phyloP scores from a whole-genome alignment of 768 basidiomycete genomes.

The Suillus occidentalis region DNA sequence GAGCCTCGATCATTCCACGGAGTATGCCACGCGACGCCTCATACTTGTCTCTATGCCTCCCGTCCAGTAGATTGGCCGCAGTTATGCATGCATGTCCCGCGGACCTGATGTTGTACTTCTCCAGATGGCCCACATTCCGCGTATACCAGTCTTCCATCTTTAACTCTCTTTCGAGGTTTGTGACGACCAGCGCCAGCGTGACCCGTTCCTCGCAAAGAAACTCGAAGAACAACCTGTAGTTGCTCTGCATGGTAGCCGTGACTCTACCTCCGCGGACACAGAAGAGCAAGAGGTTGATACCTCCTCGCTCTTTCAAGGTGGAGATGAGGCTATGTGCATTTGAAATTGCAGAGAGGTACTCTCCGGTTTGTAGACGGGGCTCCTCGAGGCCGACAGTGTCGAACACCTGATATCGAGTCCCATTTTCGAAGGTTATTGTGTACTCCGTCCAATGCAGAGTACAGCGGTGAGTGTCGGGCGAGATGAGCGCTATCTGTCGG shows the following conservation, averaged over 20 bases:
- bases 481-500: slow-evolving; percentile 21
- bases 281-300: slow-evolving; percentile 43
- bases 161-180: slow-evolving; percentile 39
- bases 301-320: slow-evolving; percentile 27
- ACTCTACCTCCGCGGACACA: slow-evolving; percentile 42
- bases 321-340: slow-evolving; percentile 35
- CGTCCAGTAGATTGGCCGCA: slow-evolving; percentile 22
- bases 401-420: slow-evolving; percentile 24
- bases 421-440: slow-evolving; percentile 19
- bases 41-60: slow-evolving; percentile 34
- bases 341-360: slow-evolving; percentile 30
- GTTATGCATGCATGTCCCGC: slow-evolving; percentile 44
- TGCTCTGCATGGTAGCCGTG: slow-evolving; percentile 36
- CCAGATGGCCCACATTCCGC: slow-evolving; percentile 26
- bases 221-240: slow-evolving; percentile 42
- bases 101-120: slow-evolving; percentile 26
- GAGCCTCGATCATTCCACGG: neutral
- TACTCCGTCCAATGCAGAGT: slow-evolving; percentile 37
- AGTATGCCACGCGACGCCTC: slow-evolving; percentile 26
- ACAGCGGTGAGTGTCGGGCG: slow-evolving; percentile 33
- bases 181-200: slow-evolving; percentile 34
- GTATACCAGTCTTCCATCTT: slow-evolving; percentile 37
- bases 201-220: slow-evolving; percentile 40
- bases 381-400: slow-evolving; percentile 39
- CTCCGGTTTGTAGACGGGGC: slow-evolving; percentile 24